A percentile compares a stretch with the other conserved stretches of the same genome.
These are phyloP conservation scores for Oryza australiensis DNA, from an alignment of 176 grass and related monocot species.

Conservation along the genomic window DNA sequence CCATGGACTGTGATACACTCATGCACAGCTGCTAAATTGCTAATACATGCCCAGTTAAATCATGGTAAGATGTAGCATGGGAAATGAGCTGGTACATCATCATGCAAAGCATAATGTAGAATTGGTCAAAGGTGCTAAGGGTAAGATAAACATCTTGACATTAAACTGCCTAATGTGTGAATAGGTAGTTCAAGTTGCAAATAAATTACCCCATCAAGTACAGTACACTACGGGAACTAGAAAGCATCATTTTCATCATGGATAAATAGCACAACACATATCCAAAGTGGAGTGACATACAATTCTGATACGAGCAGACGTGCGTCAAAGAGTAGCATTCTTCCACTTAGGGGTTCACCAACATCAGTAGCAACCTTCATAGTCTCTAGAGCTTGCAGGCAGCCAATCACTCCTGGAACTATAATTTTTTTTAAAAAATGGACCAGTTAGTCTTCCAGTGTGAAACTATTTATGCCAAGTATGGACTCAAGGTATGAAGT, in stretches of 20 bases:
- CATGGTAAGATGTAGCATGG: neutral
- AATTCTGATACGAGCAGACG: constrained; percentile 64
- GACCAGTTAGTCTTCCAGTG: constrained; percentile 24
- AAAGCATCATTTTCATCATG: constrained; percentile 4
- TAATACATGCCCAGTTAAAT: neutral
- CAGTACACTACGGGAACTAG: no score
- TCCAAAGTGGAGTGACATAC: constrained; percentile 54
- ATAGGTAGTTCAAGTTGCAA: neutral
- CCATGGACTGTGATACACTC: neutral
- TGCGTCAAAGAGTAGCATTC: constrained; percentile 90
- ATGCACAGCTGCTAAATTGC: neutral
- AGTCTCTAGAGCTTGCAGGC: constrained; percentile 93
- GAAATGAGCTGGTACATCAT: neutral
- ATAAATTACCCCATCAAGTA: no score
- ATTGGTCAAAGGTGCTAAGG: neutral
- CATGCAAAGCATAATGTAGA: neutral
- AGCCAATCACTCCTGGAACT: constrained; percentile 95
- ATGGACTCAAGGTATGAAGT: constrained; percentile 9
- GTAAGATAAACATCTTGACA: neutral
- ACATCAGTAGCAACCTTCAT: constrained; percentile 77
- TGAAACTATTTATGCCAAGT: constrained; percentile 7
- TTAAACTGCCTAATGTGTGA: neutral
- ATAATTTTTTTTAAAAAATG: constrained; percentile 33
- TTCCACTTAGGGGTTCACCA: constrained; percentile 85
- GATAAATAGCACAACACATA: constrained; percentile 7